Base-by-base conservation (phyloP, 345 rosid species). In the Eucalyptus shirleyi region DNA sequence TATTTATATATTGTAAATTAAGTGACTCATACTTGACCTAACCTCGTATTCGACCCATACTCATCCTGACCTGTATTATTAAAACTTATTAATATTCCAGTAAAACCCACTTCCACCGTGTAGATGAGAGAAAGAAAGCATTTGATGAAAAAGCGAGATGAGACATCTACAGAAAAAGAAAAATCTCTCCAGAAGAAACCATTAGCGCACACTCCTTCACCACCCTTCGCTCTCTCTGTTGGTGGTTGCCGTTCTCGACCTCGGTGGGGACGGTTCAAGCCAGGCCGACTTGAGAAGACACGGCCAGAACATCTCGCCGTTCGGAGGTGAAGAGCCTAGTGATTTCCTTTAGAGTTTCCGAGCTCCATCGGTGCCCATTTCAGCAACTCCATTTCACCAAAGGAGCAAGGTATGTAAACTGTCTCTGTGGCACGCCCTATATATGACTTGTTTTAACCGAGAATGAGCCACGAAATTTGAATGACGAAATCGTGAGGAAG, bases 21-120 rank as follows among this genome's bases (percentile, higher is more conserved):
- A 17, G 4, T 17, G 1, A 17, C 2, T 0, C 1, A 51, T 51
- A 51, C 4, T 0, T 1, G 7, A 50, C 7, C 53, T 1, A 0
- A 51, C 0, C 0, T n/a, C 2, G 8, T 17, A 6, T 17, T 16
- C 1, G 3, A 50, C 0, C 3, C 8, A 50, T 50, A 16, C 4
- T 2, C 4, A 3, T 0, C 21, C 2, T 1, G 1, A 50, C 8
- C 53, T 1, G 8, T 50, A 16, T 50, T 50, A 6, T 3, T 51
- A 51, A 6, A 51, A 51, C 9, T 18, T 51, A 51, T 17, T 51
- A 51, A 51, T 51, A 51, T 51, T 51, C 4, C 17, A 51, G 4
- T 0, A 51, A 51, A 51, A 51, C 4, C 4, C 21, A 17, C 55
- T 15, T 15, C 7, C 53, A 15, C 53, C 1, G 18, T 50, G 53